Percentiles rank a stretch among this genome's conserved stretches.
Conservation (phyloP, 2,329 filamentous ascomycete species). For the Penicillium decumbens region DNA sequence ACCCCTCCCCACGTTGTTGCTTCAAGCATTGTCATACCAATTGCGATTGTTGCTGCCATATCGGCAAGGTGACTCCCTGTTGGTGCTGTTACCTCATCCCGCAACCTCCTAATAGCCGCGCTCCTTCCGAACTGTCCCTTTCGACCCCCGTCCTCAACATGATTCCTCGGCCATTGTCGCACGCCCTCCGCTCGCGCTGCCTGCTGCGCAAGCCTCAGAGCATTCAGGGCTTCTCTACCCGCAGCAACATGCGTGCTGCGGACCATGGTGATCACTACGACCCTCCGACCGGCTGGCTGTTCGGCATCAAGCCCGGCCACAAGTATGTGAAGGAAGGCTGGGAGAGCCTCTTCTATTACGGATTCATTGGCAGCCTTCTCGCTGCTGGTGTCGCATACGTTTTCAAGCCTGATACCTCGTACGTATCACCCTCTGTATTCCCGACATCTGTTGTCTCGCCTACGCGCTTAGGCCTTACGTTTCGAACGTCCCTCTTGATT, state of each 20-base stretch:
- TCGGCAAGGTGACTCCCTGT: slow-evolving; percentile 12
- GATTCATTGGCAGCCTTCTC: slow-evolving; percentile 72
- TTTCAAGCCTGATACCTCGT: slow-evolving; percentile 99
- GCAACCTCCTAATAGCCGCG: slow-evolving; percentile 2
- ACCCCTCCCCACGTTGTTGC: slow-evolving; percentile 29
- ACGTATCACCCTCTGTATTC: slow-evolving; percentile 46
- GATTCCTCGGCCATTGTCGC: slow-evolving; percentile 38
- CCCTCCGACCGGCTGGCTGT: slow-evolving; percentile 85
- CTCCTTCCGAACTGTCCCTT: slow-evolving; percentile 8
- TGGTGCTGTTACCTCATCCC: slow-evolving; percentile 5
- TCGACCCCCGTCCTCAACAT: slow-evolving; percentile 31
- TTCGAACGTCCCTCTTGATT: background rate
- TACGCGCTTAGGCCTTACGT: background rate
- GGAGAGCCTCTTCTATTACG: slow-evolving; percentile 82
- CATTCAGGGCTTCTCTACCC: slow-evolving; percentile 40
- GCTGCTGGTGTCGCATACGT: slow-evolving; percentile 76
- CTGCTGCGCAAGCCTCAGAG: slow-evolving; percentile 36
- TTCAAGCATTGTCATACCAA: slow-evolving; percentile 25
- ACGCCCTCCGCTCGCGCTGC: slow-evolving; percentile 39
- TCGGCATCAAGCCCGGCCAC: slow-evolving; percentile 88
- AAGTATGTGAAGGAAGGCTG: slow-evolving; percentile 95
- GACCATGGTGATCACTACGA: slow-evolving; percentile 77
- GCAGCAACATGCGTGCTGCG: slow-evolving; percentile 39
- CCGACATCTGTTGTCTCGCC: background rate
- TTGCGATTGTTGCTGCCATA: slow-evolving; percentile 20